These are phyloP conservation scores for Trichoderma lentiforme DNA, from an alignment of 2,329 filamentous ascomycete species.

Conservation along the genomic window DNA sequence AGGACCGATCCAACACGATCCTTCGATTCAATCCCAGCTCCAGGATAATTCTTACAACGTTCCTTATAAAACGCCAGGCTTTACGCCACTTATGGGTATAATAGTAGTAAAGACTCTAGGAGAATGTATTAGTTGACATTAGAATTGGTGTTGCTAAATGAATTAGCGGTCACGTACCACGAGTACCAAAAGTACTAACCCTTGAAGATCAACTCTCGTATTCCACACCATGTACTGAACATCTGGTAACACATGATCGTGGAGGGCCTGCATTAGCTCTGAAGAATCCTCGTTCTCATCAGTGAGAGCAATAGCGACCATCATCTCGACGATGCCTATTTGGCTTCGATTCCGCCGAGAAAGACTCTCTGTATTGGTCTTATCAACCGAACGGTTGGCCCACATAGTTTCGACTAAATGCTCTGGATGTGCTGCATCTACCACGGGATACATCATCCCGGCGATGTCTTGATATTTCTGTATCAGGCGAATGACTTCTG, in stretches of 20 bases:
- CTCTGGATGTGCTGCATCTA: neutral
- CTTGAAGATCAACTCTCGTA: neutral
- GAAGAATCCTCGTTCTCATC: neutral
- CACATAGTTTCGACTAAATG: neutral
- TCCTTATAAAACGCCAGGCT: neutral
- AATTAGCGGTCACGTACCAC: neutral
- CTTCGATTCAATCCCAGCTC: neutral
- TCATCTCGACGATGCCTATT: neutral
- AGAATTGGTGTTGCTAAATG: neutral
- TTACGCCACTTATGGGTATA: neutral
- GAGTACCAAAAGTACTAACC: neutral
- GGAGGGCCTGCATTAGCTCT: neutral
- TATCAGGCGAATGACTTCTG: neutral
- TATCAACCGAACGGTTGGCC: neutral
- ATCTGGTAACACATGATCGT: neutral
- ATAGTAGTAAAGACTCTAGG: neutral
- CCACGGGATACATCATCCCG: neutral
- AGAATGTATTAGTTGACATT: neutral
- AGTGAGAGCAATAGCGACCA: neutral
- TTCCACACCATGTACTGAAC: neutral
- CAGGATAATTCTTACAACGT: neutral
- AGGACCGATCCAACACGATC: neutral
- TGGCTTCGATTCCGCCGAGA: neutral
- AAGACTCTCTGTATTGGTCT: neutral
- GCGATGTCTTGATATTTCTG: neutral